Evolutionary conservation across 1,284 basidiomycete genomes (phyloP), one percentile per base, ranked within the genome.

Genomic region (Cryptococcus sp.): DNA sequence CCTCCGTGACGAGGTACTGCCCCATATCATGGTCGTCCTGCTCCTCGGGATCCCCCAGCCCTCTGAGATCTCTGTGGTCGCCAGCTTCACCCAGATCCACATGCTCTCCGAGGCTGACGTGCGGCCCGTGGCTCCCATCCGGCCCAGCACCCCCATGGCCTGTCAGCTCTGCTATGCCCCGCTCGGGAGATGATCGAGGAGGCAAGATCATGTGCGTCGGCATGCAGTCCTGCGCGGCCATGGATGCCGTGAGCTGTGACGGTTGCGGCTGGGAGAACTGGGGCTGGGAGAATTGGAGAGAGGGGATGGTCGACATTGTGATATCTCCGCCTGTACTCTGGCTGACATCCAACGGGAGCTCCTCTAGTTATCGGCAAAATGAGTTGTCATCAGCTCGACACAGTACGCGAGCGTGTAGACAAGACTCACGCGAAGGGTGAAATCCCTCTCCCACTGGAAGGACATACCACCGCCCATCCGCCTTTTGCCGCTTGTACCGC

Each of bases 221-320:
- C 50, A 56, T 46, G 18, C 51, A 50, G 28, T 33, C 36, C 16
- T 21, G 23, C 16, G 45, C 20, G 24, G 45, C 8, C 23, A 20
- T n/a, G 40, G n/a, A 23, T 46, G 28, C 28, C 28, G 3, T 8
- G 20, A 37, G 40, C 20, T 2, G 46, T 53, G 20, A 39, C 57
- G 39, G 53, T 46, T 39, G 49, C n/a, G 12, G 54, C 46, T n/a
- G 46, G 46, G 28, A 60, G 55, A 18, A 56, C 58, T 15, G 56
- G 56, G 16, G 45, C 18, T 15, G 60, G 60, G 18, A 61, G 35
- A 15, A 56, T 56, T 37, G 51, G 49, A 3, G 60, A 58, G 13
- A 59, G 50, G 8, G 56, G 55, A 33, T 50, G 43, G 59, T 53
- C 13, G 56, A 56, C 8, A 56, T 58, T 12, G 60, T 56, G 20